Percentiles rank a stretch among this genome's conserved stretches.
Evolutionary conservation across 768 basidiomycete species (phyloP).

Genomic region (Trametes maxima): DNA sequence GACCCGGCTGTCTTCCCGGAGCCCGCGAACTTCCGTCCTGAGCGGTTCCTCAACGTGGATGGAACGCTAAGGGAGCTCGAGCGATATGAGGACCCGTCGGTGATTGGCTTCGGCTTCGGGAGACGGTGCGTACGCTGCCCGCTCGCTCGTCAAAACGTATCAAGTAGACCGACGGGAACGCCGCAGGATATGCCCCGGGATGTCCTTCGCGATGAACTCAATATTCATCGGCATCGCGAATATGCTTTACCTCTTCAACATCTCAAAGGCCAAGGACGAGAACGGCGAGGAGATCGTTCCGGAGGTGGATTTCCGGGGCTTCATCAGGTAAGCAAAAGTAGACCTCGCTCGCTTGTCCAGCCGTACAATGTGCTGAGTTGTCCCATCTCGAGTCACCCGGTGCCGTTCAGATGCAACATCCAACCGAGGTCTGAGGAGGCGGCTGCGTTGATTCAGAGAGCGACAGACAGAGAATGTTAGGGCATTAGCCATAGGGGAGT

Average conservation of each 20-base stretch:
- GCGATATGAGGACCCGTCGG: slow-evolving; percentile 25
- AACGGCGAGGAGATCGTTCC: slow-evolving; percentile 29
- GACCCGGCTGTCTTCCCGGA: slow-evolving; percentile 31
- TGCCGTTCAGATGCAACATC: slow-evolving; percentile 25
- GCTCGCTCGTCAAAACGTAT: background rate
- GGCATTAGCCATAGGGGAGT: background rate
- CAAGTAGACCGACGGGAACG: background rate
- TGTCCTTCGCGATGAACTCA: slow-evolving; percentile 31
- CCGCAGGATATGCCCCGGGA: slow-evolving; percentile 34
- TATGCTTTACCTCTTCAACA: slow-evolving; percentile 30
- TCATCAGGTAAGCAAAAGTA: slow-evolving; percentile 24
- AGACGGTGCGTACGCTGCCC: slow-evolving; percentile 14
- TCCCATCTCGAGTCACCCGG: slow-evolving; percentile 16
- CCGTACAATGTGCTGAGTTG: background rate
- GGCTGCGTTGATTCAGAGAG: slow-evolving; percentile 14
- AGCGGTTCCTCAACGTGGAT: slow-evolving; percentile 27
- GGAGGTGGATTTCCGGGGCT: slow-evolving; percentile 26
- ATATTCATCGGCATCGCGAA: slow-evolving; percentile 31
- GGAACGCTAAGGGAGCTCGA: slow-evolving; percentile 17
- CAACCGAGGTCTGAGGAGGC: slow-evolving; percentile 23
- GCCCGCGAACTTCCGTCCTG: slow-evolving; percentile 32
- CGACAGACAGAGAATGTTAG: background rate
- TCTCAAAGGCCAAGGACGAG: slow-evolving; percentile 26
- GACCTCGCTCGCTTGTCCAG: no score
- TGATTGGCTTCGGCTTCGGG: slow-evolving; percentile 29